Evolutionary conservation across 140 eudicot genomes (phyloP), one percentile per base, ranked within the genome.

Genomic region (Bidens hawaiensis): DNA sequence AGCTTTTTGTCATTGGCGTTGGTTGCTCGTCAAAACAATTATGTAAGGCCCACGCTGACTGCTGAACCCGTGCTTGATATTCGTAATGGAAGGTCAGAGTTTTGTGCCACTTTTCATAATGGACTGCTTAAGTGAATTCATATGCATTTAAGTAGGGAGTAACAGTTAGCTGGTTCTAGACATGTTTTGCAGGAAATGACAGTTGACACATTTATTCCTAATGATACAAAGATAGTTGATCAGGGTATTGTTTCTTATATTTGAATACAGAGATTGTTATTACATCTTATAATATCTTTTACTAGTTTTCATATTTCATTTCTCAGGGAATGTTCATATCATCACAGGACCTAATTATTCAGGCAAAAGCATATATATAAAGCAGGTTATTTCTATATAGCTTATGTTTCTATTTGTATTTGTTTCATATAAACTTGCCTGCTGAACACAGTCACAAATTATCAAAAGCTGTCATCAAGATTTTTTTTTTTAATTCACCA

Each of bases 171-270:
- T 33, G 15, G 34, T 56, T 49, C 66, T 58, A 93, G 99, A 65
- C 99, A 93, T 88, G 90, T 88, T 75, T 85, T 93, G 81, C 99
- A 93, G 94, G 96, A 93, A 76, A 85, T 93, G 95, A 81, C 94
- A 14, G 96, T 93, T 17, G 99, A 88, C 82, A 85, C 87, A 53
- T 93, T 85, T 78, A 93, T 93, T 70, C 96, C 96, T 17, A 93
- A 93, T 77, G 90, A 93, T 52, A 93, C 99, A 64, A 88, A 78
- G 74, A 81, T 93, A 49, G 42, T 76, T 22, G 95, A 88, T 76
- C 78, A 85, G 63, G 99, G 96, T 33, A 27, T 11, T 42, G 38
- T 18, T 57, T 19, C 54, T 26, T 54, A 33, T 33, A 13, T 31
- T n/a, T 65, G 21, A 16, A 18, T 52, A n/a, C 38, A 49, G 21